Conservation (phyloP, 2,329 filamentous ascomycete species). For the Colletotrichum salicis region DNA sequence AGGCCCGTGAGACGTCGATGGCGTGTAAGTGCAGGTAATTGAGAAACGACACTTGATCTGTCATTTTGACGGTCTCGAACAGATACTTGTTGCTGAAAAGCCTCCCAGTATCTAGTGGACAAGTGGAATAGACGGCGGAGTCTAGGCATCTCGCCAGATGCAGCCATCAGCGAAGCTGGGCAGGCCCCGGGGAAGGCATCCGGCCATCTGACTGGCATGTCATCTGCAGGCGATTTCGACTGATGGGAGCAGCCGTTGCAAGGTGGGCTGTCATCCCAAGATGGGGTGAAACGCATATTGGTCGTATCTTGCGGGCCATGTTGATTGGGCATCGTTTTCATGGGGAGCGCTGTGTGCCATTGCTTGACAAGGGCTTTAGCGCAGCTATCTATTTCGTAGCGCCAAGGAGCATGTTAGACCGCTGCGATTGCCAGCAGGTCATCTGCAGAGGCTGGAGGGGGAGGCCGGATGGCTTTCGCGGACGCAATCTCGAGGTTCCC, state of each 20-base stretch:
- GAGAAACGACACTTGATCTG: constrained; percentile 32
- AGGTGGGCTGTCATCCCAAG: constrained; percentile 20
- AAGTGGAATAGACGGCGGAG: neutral
- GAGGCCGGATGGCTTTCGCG: constrained; percentile 20
- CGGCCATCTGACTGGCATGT: constrained; percentile 25
- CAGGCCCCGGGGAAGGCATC: constrained; percentile 34
- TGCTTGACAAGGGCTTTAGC: constrained; percentile 30
- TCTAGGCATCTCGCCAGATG: constrained; percentile 14
- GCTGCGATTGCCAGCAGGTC: constrained; percentile 17
- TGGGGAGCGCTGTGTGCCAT: constrained; percentile 17
- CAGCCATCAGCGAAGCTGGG: constrained; percentile 9
- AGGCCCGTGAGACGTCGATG: constrained; percentile 13
- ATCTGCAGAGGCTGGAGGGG: constrained; percentile 14
- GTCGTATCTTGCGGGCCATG: constrained; percentile 5
- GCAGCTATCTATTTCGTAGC: constrained; percentile 2
- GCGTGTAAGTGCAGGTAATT: constrained; percentile 12
- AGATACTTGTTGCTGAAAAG: neutral
- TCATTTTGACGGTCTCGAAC: constrained; percentile 25
- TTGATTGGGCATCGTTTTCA: constrained; percentile 19
- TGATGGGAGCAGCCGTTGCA: constrained; percentile 30
- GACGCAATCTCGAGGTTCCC: constrained; percentile 23
- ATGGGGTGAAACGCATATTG: neutral
- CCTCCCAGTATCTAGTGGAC: neutral
- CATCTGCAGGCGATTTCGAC: constrained; percentile 28
- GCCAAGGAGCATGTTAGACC: constrained; percentile 17